These are phyloP conservation scores for Phaeoacremonium minimum DNA, from an alignment of 2,329 filamentous ascomycete genomes.

Conservation along the genomic window DNA sequence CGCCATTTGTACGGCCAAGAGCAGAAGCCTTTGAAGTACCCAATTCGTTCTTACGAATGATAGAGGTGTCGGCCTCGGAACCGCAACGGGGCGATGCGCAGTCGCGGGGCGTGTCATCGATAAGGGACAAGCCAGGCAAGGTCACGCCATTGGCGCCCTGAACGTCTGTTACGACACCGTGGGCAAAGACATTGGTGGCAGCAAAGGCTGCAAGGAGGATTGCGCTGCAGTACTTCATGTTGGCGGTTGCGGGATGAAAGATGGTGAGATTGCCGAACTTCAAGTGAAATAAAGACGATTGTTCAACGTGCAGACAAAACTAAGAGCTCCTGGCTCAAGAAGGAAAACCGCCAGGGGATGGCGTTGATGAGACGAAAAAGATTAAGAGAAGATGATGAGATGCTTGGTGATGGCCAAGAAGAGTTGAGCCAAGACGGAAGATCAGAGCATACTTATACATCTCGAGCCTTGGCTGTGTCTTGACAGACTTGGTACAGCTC, in stretches of 20 bases:
- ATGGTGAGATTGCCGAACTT: background rate
- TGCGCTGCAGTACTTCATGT: slow-evolving; percentile 26
- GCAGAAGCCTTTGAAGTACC: slow-evolving; percentile 47
- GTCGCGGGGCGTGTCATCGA: slow-evolving; percentile 64
- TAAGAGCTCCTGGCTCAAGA: slow-evolving; percentile 9
- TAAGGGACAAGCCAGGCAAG: slow-evolving; percentile 59
- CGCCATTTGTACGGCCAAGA: slow-evolving; percentile 60
- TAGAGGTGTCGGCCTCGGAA: slow-evolving; percentile 66
- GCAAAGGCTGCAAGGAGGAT: slow-evolving; percentile 42
- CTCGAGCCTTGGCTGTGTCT: slow-evolving; percentile 7
- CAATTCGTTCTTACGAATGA: slow-evolving; percentile 60
- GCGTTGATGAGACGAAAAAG: slow-evolving; percentile 4
- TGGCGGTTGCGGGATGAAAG: slow-evolving; percentile 6
- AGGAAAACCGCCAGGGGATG: slow-evolving; percentile 2
- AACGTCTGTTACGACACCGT: slow-evolving; percentile 53
- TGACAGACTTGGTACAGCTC: slow-evolving; percentile 4
- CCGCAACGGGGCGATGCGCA: slow-evolving; percentile 58
- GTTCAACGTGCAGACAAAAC: background rate
- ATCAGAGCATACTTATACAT: slow-evolving; percentile 7
- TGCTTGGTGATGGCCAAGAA: slow-evolving; percentile 6
- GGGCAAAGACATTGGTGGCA: slow-evolving; percentile 46
- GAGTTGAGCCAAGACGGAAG: slow-evolving; percentile 1
- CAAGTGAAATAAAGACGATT: background rate
- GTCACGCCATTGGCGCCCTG: slow-evolving; percentile 56
- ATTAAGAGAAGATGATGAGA: slow-evolving; percentile 8